Conservation (phyloP, 2,329 filamentous ascomycete genomes). For the Aureobasidium sp. region DNA sequence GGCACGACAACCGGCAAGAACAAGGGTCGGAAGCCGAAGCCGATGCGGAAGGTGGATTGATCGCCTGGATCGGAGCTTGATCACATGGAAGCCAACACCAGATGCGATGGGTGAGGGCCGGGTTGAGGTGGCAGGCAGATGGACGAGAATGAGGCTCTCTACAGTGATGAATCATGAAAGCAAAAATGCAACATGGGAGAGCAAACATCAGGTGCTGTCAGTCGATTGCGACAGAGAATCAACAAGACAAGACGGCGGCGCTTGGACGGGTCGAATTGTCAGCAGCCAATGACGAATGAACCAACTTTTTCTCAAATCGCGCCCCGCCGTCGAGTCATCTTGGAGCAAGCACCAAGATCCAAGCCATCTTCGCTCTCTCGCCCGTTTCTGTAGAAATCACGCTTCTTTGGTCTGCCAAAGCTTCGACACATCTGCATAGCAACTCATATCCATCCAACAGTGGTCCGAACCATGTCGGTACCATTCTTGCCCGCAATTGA, state of each 20-base stretch:
- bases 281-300: slow-evolving; percentile 7
- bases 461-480: slow-evolving; percentile 30
- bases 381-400: not conserved
- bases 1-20: slow-evolving; percentile 4
- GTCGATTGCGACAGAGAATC: not conserved
- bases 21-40: slow-evolving; percentile 1
- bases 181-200: not conserved
- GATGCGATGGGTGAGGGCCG: not conserved
- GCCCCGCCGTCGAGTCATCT: slow-evolving; percentile 4
- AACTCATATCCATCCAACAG: not conserved
- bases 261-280: not conserved
- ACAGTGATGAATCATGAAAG: not conserved
- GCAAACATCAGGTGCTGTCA: not conserved
- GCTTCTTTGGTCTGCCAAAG: not conserved
- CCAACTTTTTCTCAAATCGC: slow-evolving; percentile 2
- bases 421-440: not conserved
- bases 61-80: slow-evolving; percentile 1
- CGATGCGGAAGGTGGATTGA: not conserved
- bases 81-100: not conserved
- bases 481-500: slow-evolving; percentile 43
- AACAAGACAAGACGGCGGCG: too few relatives aligned
- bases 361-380: not conserved
- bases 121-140: not conserved
- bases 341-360: not conserved
- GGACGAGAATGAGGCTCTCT: not conserved